A percentile compares a stretch with the other conserved stretches of the same genome.
Conservation (phyloP, 768 basidiomycete genomes). For the Paxillus rubicundulus region DNA sequence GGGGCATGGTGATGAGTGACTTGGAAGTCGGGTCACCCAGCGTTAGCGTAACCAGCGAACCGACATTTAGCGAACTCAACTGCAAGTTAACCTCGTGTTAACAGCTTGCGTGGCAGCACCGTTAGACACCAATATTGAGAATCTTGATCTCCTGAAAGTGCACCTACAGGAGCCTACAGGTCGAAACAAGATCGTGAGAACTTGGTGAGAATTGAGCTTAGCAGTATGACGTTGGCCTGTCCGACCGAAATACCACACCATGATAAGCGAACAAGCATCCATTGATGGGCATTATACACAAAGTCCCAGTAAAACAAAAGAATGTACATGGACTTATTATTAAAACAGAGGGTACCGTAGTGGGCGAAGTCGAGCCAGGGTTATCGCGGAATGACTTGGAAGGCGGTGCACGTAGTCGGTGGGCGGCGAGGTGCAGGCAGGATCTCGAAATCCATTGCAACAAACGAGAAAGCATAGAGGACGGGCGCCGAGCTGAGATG, state of each 20-base stretch:
- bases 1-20: background rate
- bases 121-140: too few relatives aligned
- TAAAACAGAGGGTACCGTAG: constrained; percentile 18
- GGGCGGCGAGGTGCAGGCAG: constrained; percentile 4
- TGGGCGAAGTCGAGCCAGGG: constrained; percentile 8
- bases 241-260: too few relatives aligned
- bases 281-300: constrained; percentile 23
- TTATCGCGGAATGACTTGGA: constrained; percentile 14
- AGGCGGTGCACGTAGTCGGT: background rate
- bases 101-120: too few relatives aligned
- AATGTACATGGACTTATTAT: constrained; percentile 33
- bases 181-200: too few relatives aligned
- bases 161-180: too few relatives aligned
- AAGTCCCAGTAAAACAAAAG: constrained; percentile 24
- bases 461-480: constrained; percentile 22
- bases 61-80: background rate
- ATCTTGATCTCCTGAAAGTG: too few relatives aligned
- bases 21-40: too few relatives aligned
- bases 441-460: background rate
- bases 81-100: background rate
- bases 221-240: too few relatives aligned
- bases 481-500: constrained; percentile 2
- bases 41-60: too few relatives aligned
- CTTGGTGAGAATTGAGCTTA: too few relatives aligned
- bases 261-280: constrained; percentile 12